These are phyloP conservation scores for Triticum turgidum DNA, from an alignment of 176 grass and related monocot species.

Conservation along the genomic window DNA sequence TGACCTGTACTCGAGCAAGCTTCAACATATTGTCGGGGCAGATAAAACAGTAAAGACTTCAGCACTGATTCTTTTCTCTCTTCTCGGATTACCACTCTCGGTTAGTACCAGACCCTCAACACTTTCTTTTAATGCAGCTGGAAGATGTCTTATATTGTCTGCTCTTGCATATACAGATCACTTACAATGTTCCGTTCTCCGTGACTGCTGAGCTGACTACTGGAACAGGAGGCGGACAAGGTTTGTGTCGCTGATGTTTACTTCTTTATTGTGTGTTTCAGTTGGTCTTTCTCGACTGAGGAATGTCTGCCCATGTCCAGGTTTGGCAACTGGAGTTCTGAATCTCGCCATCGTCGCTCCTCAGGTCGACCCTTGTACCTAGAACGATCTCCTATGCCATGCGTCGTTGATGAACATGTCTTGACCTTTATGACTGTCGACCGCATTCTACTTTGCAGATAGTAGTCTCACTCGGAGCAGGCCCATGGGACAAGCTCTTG, in stretches of 20 bases:
- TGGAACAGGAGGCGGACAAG: constrained; percentile 89
- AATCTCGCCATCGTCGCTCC: constrained; percentile 95
- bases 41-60: constrained; percentile 58
- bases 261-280: background rate
- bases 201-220: constrained; percentile 86
- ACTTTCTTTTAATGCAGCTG: background rate
- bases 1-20: constrained; percentile 45
- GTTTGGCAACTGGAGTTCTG: constrained; percentile 92
- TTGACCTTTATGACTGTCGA: background rate
- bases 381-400: background rate
- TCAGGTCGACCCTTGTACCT: constrained; percentile 45
- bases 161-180: constrained; percentile 50
- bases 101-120: constrained; percentile 39
- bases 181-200: constrained; percentile 95
- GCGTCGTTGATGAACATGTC: background rate
- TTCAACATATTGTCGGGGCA: constrained; percentile 77
- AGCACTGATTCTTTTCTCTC: constrained; percentile 79
- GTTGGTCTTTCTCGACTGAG: background rate
- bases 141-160: constrained; percentile 23
- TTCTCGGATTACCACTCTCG: constrained; percentile 90
- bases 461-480: constrained; percentile 80
- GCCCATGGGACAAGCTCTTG: constrained; percentile 92
- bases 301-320: constrained; percentile 42
- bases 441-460: constrained; percentile 57
- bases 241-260: constrained; percentile 42